Base-by-base conservation (phyloP, 208 protist genomes). In the Trypanosoma avium region DNA sequence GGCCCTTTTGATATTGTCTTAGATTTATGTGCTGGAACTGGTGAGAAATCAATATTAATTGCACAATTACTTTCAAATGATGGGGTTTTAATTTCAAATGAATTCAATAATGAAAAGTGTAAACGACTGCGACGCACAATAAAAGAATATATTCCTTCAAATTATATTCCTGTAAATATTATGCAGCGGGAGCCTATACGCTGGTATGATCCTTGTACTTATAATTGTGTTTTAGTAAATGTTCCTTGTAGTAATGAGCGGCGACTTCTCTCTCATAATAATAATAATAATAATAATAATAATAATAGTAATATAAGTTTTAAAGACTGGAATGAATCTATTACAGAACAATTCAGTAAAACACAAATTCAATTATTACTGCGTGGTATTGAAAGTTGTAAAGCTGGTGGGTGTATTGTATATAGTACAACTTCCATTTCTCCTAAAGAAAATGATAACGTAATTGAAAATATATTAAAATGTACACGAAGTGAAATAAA, bases 391-490 rank as follows among this genome's bases (percentile, higher is more conserved):
- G 89, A 96, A 67, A 91, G 86, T 10, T 84, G 84, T 46, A 49
- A 58, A 24, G 70, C 80, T 6, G 88, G 87, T 0, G 94, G 92
- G 29, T 73, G 79, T 29, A 70, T 97, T 15, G 91, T 98, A 24
- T 98, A 97, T 81, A 95, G 81, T 67, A 98, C 94, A 8, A 96
- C 88, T 70, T 92, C 90, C 21, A 82, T 98, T 47, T 93, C 77
- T 5, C 82, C 87, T 0, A 24, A 86, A 17, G 93, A 97, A 61
- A 97, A 97, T 65, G 93, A 97, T 46, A 79, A 71, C 19, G 85
- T 96, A 36, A 81, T 97, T 21, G 71, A 50, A 12, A 72, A 87
- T 58, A 84, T 57, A 19, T 73, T 93, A 70, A 72, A 64, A 26
- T 56, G 77, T 9, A 88, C 85, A 13, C 75, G 86, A 10, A 89